Conservation (phyloP, 2,329 filamentous ascomycete species). For the Colletotrichum paranaense region DNA sequence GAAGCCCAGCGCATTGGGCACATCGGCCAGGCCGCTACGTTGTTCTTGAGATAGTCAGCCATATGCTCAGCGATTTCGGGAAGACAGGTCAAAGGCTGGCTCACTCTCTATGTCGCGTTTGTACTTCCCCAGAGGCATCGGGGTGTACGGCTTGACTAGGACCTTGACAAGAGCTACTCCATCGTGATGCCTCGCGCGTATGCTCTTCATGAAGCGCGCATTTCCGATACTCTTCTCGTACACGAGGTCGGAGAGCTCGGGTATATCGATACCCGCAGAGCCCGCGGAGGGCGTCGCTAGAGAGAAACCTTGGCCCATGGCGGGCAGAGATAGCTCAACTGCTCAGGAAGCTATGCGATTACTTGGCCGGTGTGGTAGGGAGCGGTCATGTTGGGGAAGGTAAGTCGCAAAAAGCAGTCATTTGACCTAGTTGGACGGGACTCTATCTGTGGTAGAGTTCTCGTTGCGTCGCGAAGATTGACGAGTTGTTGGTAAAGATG, state of each 20-base stretch:
- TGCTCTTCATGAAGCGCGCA: slow-evolving; percentile 96
- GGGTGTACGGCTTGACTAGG: slow-evolving; percentile 89
- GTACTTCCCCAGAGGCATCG: slow-evolving; percentile 84
- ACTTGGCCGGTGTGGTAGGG: slow-evolving; percentile 8
- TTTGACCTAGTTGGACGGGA: neutral
- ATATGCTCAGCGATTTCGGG: neutral
- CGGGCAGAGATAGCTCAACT: slow-evolving; percentile 35
- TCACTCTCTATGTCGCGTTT: slow-evolving; percentile 79
- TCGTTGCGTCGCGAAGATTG: neutral
- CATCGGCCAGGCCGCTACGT: slow-evolving; percentile 79
- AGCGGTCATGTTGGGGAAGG: slow-evolving; percentile 27
- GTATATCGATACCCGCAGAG: slow-evolving; percentile 91
- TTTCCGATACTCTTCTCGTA: slow-evolving; percentile 95
- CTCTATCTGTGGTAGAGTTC: neutral
- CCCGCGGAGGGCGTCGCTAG: slow-evolving; percentile 91
- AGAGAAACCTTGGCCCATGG: slow-evolving; percentile 97
- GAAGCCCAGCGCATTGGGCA: slow-evolving; percentile 92
- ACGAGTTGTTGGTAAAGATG: neutral
- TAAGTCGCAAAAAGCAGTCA: neutral
- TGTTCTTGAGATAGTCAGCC: slow-evolving; percentile 68
- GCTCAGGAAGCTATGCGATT: slow-evolving; percentile 29
- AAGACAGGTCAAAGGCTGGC: too few relatives aligned
- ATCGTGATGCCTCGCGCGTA: slow-evolving; percentile 89
- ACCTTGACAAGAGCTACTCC: slow-evolving; percentile 95
- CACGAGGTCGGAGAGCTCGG: slow-evolving; percentile 88